These are phyloP conservation scores for Tilletia setariae DNA, from an alignment of 1,284 basidiomycete genomes.

Conservation along the genomic window DNA sequence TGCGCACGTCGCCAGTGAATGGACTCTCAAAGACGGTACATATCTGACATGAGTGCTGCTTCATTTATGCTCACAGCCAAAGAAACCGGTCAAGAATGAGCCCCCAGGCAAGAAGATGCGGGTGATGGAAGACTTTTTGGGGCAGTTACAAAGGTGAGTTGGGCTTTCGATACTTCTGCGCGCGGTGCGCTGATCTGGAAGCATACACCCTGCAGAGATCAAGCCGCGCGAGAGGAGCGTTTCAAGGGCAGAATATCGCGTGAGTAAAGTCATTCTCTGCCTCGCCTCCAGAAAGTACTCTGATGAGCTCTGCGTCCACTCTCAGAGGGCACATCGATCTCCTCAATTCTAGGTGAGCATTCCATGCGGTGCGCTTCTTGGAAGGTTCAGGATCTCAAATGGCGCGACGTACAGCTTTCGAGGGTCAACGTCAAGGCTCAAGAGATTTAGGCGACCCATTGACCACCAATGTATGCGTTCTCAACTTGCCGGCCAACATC, in stretches of 20 bases:
- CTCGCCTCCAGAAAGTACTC: no score
- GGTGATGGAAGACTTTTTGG: constrained; percentile 39
- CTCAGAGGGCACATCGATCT: constrained; percentile 66
- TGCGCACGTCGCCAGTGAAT: no score
- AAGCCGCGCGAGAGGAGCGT: constrained; percentile 79
- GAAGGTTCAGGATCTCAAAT: no score
- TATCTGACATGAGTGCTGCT: background rate
- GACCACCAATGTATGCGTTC: constrained; percentile 89
- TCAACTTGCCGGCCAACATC: constrained; percentile 75
- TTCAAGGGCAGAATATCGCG: constrained; percentile 67
- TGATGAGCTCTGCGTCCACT: background rate
- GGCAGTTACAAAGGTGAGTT: constrained; percentile 31
- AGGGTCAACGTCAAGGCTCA: constrained; percentile 74
- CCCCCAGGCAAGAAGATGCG: constrained; percentile 30
- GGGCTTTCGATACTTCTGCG: background rate
- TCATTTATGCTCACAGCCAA: background rate
- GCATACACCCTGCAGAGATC: constrained; percentile 64
- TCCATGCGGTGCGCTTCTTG: no score
- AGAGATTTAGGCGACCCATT: constrained; percentile 77
- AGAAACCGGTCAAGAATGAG: constrained; percentile 20
- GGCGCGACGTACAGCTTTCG: constrained; percentile 76
- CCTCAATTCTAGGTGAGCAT: constrained; percentile 62
- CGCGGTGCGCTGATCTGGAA: background rate
- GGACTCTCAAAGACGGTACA: no score
- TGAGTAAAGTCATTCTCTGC: constrained; percentile 46